A percentile compares a stretch with the other conserved stretches of the same genome.
These are phyloP conservation scores for Sporisorium scitamineum DNA, from an alignment of 1,284 basidiomycete genomes.

Conservation along the genomic window DNA sequence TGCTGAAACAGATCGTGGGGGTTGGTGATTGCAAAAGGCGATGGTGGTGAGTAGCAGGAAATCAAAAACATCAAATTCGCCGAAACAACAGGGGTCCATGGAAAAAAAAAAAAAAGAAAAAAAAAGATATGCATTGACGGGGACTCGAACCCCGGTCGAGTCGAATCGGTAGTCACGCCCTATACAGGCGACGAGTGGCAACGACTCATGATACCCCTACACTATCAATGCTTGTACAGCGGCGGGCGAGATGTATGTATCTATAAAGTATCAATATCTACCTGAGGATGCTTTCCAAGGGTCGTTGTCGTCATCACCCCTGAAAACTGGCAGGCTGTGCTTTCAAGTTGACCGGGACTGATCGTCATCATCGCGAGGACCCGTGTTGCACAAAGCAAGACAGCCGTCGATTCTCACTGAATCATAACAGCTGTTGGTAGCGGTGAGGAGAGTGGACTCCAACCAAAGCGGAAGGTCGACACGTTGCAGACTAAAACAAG, in stretches of 20 bases:
- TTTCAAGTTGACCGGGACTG: not conserved
- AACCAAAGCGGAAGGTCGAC: too few relatives aligned
- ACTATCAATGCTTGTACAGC: conserved; percentile 46
- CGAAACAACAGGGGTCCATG: not conserved
- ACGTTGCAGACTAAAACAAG: not conserved
- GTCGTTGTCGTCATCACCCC: not conserved
- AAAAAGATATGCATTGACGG: conserved; percentile 50
- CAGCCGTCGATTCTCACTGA: too few relatives aligned
- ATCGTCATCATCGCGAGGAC: not conserved
- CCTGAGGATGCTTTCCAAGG: too few relatives aligned
- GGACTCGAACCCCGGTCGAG: conserved; percentile 61
- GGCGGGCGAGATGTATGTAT: not conserved
- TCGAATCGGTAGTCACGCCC: conserved; percentile 46
- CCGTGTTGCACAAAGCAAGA: not conserved
- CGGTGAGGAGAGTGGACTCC: not conserved
- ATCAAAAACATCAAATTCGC: not conserved
- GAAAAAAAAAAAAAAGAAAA: not conserved
- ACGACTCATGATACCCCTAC: conserved; percentile 53
- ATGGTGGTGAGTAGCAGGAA: too few relatives aligned
- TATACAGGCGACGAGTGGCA: conserved; percentile 37
- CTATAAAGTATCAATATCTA: too few relatives aligned
- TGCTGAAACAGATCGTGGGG: not conserved
- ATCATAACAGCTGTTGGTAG: not conserved
- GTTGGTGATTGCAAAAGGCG: not conserved
- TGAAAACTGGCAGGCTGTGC: not conserved